phyloP scores from a whole-genome alignment of 306 rosid species.

The Canavalia gladiata region DNA sequence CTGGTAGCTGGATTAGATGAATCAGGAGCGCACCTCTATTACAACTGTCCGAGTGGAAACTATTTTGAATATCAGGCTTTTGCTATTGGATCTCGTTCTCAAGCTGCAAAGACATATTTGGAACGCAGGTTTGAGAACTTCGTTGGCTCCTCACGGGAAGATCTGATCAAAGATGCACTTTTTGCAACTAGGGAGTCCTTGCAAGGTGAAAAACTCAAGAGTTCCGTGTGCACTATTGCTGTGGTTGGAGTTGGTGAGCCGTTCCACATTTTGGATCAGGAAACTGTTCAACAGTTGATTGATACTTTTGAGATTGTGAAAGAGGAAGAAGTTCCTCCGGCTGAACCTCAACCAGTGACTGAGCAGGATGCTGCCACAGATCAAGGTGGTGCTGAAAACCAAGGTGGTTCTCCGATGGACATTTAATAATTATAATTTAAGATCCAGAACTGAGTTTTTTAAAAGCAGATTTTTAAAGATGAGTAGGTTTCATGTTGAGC shows the following conservation, averaged over 20 bases:
- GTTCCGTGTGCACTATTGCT: constrained; percentile 91
- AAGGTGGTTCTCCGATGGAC: constrained; percentile 84
- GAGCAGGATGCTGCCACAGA: constrained; percentile 58
- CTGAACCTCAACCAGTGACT: constrained; percentile 64
- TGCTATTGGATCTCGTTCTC: constrained; percentile 99
- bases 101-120: constrained; percentile 98
- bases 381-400: constrained; percentile 52
- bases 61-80: constrained; percentile 98
- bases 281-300: constrained; percentile 81
- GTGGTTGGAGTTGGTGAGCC: constrained; percentile 90
- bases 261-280: constrained; percentile 89
- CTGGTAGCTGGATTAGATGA: constrained; percentile 95
- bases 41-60: constrained; percentile 99
- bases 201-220: constrained; percentile 92
- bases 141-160: constrained; percentile 71
- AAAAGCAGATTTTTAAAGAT: constrained; percentile 41
- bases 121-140: constrained; percentile 88
- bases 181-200: constrained; percentile 95
- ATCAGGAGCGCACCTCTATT: constrained; percentile 96
- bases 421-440: constrained; percentile 58
- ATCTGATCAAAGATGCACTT: constrained; percentile 94
- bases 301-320: constrained; percentile 87
- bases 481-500: constrained; percentile 49
- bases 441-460: constrained; percentile 24
- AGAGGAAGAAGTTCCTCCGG: constrained; percentile 76